Conservation (phyloP, 2,329 filamentous ascomycete species). For the Exophiala xenobiotica region DNA sequence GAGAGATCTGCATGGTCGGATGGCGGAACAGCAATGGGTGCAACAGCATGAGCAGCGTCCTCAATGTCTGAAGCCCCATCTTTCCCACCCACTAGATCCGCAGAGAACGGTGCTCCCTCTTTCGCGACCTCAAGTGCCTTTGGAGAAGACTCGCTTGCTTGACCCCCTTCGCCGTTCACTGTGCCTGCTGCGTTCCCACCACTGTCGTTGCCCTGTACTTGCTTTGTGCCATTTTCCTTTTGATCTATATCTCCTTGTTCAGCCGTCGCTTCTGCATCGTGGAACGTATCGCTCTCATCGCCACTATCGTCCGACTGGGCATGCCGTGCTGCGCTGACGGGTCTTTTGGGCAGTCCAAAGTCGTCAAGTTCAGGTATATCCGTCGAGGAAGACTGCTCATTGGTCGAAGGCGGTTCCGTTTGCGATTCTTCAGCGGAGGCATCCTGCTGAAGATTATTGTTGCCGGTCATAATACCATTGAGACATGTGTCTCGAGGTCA, state of each 20-base stretch:
- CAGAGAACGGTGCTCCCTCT: no score
- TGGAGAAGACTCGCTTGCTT: no score
- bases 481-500: constrained; percentile 22
- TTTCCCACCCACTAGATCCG: no score
- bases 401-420: not conserved
- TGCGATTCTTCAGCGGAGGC: constrained; percentile 2
- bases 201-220: constrained; percentile 15
- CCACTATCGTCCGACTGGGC: constrained; percentile 36
- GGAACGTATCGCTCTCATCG: constrained; percentile 40
- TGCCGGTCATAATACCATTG: constrained; percentile 25
- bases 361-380: constrained; percentile 60
- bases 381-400: not conserved
- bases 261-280: constrained; percentile 36
- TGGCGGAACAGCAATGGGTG: no score
- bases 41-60: no score
- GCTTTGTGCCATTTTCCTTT: not conserved
- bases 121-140: no score
- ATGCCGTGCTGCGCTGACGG: constrained; percentile 7
- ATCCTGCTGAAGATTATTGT: constrained; percentile 10
- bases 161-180: no score
- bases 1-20: no score
- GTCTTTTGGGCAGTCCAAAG: constrained; percentile 65
- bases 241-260: not conserved
- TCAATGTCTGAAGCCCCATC: no score
- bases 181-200: not conserved